These are phyloP conservation scores for Chalaropsis ovoidea DNA, from an alignment of 2,329 filamentous ascomycete species.

Conservation along the genomic window DNA sequence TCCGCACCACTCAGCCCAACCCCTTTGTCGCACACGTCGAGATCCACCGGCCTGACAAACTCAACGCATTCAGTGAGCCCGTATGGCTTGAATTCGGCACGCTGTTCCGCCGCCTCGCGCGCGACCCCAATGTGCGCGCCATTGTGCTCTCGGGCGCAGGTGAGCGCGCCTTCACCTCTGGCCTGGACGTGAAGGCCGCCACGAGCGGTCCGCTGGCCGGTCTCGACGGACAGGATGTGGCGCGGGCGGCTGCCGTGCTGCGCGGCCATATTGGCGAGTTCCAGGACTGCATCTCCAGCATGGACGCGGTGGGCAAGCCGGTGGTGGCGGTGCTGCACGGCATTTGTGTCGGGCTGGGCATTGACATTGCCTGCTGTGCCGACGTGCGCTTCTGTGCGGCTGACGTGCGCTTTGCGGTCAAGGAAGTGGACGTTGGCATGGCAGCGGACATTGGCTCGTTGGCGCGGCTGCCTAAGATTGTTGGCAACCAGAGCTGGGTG, in stretches of 20 bases:
- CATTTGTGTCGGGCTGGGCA: constrained; percentile 64
- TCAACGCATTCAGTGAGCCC: constrained; percentile 75
- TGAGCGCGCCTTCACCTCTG: constrained; percentile 72
- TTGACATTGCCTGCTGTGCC: constrained; percentile 60
- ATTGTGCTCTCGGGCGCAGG: constrained; percentile 74
- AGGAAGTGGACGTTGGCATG: constrained; percentile 73
- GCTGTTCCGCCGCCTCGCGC: constrained; percentile 63
- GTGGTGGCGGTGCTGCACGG: constrained; percentile 76
- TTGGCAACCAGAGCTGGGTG: constrained; percentile 62
- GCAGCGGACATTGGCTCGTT: constrained; percentile 72
- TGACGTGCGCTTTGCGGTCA: constrained; percentile 56
- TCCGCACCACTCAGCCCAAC: constrained; percentile 60
- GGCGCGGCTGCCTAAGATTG: constrained; percentile 60
- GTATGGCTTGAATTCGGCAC: constrained; percentile 77
- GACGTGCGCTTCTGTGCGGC: constrained; percentile 58
- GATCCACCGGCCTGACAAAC: constrained; percentile 75
- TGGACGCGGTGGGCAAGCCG: constrained; percentile 86
- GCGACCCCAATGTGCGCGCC: constrained; percentile 60
- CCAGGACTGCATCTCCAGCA: constrained; percentile 62
- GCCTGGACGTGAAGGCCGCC: constrained; percentile 67
- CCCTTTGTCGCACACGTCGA: constrained; percentile 79
- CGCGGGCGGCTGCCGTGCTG: constrained; percentile 52
- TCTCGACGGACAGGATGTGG: constrained; percentile 42
- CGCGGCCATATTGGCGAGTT: constrained; percentile 66
- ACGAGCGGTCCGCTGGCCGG: constrained; percentile 39